phyloP scores from a whole-genome alignment of 805 yeast species.

The Yamadazyma laniorum region DNA sequence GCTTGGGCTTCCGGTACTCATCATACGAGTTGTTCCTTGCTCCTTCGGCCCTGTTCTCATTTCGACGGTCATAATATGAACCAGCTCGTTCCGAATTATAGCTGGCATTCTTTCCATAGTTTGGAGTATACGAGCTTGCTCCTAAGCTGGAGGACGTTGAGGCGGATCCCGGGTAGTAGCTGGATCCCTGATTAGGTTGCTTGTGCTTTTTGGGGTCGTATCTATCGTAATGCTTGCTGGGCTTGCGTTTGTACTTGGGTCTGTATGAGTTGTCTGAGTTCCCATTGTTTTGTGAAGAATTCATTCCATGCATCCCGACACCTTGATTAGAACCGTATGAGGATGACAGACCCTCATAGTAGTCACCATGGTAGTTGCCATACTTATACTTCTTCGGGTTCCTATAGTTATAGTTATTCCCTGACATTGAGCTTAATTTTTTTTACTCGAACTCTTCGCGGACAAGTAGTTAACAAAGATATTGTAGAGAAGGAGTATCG shows the following conservation, averaged over 20 bases:
- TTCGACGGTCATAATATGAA: constrained; percentile 2
- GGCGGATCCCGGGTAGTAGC: background rate
- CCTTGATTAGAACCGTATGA: background rate
- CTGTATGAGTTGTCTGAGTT: constrained; percentile 3
- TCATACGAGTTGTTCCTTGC: constrained; percentile 6
- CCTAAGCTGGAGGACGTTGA: background rate
- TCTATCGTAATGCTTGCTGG: constrained; percentile 10
- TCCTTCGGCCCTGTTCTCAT: constrained; percentile 1
- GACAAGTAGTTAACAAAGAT: too few species aligned
- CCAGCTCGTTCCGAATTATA: background rate
- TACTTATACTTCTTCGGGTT: constrained; percentile 7
- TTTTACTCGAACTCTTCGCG: background rate
- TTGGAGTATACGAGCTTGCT: constrained; percentile 3
- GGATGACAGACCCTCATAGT: constrained; percentile 7
- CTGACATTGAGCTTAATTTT: constrained; percentile 6
- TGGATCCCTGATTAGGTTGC: background rate
- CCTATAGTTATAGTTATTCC: constrained; percentile 7
- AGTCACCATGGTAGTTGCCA: constrained; percentile 8
- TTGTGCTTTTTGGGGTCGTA: constrained; percentile 12
- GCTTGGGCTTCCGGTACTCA: constrained; percentile 12
- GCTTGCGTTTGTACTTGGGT: constrained; percentile 12
- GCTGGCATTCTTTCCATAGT: constrained; percentile 1
- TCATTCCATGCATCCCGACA: background rate
- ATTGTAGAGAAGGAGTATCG: too few species aligned
- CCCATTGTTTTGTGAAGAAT: background rate